phyloP scores from a whole-genome alignment of 345 rosid genomes.

The Alliaria petiolata region DNA sequence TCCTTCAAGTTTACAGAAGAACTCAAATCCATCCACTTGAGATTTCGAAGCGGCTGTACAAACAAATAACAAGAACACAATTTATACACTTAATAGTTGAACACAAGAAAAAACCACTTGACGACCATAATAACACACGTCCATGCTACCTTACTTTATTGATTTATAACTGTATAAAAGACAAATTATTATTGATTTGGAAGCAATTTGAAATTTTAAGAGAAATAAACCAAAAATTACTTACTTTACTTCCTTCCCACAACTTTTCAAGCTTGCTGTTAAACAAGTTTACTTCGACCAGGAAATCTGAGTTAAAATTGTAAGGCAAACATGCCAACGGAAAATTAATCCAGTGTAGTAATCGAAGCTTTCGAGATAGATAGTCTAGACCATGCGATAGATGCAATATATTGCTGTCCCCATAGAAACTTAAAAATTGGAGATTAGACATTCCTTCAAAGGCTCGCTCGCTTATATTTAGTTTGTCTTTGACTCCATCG shows the following conservation, averaged over 20 bases:
- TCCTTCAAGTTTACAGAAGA: background rate
- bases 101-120: background rate
- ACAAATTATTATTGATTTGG: background rate
- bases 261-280: background rate
- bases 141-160: background rate
- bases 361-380: background rate
- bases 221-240: background rate
- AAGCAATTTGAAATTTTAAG: background rate
- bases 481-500: background rate
- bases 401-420: no score
- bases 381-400: background rate
- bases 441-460: background rate
- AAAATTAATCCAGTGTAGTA: background rate
- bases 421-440: background rate
- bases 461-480: background rate
- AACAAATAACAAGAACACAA: background rate
- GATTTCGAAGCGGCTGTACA: background rate
- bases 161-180: no score
- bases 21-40: background rate
- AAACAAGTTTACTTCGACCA: background rate
- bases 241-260: background rate
- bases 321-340: background rate
- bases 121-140: background rate
- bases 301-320: background rate
- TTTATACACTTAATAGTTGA: background rate